Conservation (phyloP, 208 protist species). For the Leishmania arabica region DNA sequence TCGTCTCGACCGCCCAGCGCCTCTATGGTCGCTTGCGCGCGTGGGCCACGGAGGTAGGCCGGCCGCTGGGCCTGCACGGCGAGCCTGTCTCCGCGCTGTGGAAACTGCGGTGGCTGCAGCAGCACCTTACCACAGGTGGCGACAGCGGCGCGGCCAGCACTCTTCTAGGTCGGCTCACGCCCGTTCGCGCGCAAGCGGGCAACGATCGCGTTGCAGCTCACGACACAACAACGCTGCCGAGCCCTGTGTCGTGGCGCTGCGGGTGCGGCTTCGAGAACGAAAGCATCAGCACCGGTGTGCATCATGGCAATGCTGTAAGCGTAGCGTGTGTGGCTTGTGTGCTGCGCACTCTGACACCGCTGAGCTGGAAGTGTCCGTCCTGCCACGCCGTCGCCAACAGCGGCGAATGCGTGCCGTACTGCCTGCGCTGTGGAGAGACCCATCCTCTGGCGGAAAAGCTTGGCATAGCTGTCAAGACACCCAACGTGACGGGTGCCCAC, state of each 20-base stretch:
- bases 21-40: constrained; percentile 22
- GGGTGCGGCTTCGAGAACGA: constrained; percentile 52
- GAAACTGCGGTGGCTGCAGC: constrained; percentile 30
- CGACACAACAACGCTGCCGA: background rate
- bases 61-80: constrained; percentile 31
- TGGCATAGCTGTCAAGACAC: background rate
- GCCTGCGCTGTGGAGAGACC: constrained; percentile 52
- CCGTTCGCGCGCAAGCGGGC: too few relatives aligned
- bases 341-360: constrained; percentile 32
- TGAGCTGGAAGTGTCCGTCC: constrained; percentile 54
- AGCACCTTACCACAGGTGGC: background rate
- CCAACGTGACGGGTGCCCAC: background rate
- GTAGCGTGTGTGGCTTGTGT: constrained; percentile 53
- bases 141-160: background rate
- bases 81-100: constrained; percentile 23
- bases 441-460: constrained; percentile 36
- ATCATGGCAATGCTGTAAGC: background rate
- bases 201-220: background rate
- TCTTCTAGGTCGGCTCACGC: background rate
- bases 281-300: background rate
- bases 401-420: constrained; percentile 41
- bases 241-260: constrained; percentile 21
- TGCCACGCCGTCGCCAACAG: constrained; percentile 42
- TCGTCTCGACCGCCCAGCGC: constrained; percentile 22
- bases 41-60: constrained; percentile 35